Evolutionary conservation across 306 rosid genomes (phyloP), one percentile per base, ranked within the genome.

Genomic region (Sicyos baderoa): DNA sequence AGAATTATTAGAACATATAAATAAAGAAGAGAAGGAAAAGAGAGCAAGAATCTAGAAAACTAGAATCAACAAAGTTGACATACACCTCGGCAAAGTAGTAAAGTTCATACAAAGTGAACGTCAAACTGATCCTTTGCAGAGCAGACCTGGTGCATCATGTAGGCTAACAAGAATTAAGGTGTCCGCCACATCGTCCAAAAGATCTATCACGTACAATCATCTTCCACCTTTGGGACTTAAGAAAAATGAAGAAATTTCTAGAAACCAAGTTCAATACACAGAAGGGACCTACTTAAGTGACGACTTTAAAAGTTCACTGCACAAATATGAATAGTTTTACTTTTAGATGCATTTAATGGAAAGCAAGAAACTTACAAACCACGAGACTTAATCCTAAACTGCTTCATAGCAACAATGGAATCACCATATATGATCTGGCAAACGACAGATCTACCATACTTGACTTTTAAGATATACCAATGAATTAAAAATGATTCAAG

Each of bases 31-130:
- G 6, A 35, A 4, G 42, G 3, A 61, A 61, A 37, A 17, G 15
- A 61, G 40, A 45, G 71, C 51, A 66, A 22, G 50, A 67, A 54
- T 61, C 74, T 66, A 44, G 29, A 66, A 67, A 54, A 57, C 74
- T 66, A 44, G 29, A 66, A 45, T 45, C 42, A 14, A 47, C 55
- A 14, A 19, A 45, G 51, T 47, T 45, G 13, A 7, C 54, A 47
- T 66, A 15, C 42, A 66, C 52, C 71, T 66, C 42, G 19, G 70
- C 37, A 65, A 44, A 66, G 42, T 66, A 44, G 19, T 13, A 47
- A 35, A 66, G 19, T 47, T 44, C 70, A 66, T 11, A 21, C 51
- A 44, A 66, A 21, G 71, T 66, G 55, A 66, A 66, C 55, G 5
- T 66, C 42, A 66, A 66, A 66, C 19, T 66, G 55, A 19, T 47